phyloP scores from a whole-genome alignment of 148 eudicot genomes.

The Chenopodium berlandieri region DNA sequence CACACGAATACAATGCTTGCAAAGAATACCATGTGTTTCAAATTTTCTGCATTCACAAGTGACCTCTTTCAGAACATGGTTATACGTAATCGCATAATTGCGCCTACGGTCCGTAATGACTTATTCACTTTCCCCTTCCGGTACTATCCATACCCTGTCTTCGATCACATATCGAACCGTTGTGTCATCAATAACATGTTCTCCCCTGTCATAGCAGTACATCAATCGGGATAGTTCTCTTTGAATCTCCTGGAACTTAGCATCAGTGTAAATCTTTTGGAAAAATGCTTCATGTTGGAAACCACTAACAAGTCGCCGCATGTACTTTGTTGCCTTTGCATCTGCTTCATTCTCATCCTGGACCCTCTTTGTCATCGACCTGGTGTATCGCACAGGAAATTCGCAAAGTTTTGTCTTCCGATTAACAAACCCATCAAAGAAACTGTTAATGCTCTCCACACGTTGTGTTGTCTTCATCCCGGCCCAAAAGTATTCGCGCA shows the following conservation, averaged over 20 bases:
- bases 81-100: not conserved
- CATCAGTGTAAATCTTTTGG: not conserved
- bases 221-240: not conserved
- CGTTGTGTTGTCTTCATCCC: slow-evolving; percentile 3
- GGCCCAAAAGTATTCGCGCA: no score
- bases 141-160: not conserved
- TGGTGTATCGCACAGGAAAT: not conserved
- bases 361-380: not conserved
- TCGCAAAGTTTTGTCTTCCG: not conserved
- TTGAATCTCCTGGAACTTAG: not conserved
- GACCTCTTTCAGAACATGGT: not conserved
- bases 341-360: not conserved
- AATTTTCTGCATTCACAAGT: not conserved
- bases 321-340: not conserved
- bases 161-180: not conserved
- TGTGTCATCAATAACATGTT: not conserved
- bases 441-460: not conserved
- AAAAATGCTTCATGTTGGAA: not conserved
- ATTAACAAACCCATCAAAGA: not conserved
- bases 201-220: not conserved
- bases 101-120: not conserved
- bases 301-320: not conserved
- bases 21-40: not conserved
- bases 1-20: not conserved
- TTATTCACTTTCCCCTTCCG: not conserved